These are phyloP conservation scores for Blepharisma stoltei DNA, from an alignment of 73 alveolate genomes.

Conservation along the genomic window DNA sequence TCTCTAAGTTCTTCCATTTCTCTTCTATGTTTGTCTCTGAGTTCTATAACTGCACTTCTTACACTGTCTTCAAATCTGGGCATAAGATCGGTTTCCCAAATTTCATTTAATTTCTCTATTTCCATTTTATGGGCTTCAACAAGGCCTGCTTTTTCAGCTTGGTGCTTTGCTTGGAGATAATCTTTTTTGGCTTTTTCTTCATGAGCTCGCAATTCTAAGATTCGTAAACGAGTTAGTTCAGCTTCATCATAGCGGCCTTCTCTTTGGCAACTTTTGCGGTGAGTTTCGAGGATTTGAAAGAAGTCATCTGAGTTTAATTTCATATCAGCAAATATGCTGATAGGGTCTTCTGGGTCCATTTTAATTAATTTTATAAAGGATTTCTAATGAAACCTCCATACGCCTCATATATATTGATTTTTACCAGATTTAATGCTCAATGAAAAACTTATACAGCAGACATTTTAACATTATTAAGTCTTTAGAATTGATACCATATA, in stretches of 20 bases:
- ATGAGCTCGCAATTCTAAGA: constrained; percentile 18
- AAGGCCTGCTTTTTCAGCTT: constrained; percentile 17
- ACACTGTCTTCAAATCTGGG: constrained; percentile 28
- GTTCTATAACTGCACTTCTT: not conserved
- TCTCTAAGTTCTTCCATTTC: constrained; percentile 26
- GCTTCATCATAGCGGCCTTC: constrained; percentile 36
- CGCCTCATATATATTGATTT: too few relatives aligned
- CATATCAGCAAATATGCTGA: constrained; percentile 27
- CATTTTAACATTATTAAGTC: too few relatives aligned
- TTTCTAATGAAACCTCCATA: too few relatives aligned
- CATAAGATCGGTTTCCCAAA: constrained; percentile 21
- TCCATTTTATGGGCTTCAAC: constrained; percentile 30
- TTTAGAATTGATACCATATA: too few relatives aligned
- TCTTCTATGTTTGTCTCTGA: constrained; percentile 21
- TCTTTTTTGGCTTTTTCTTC: constrained; percentile 28
- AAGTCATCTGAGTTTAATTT: constrained; percentile 24
- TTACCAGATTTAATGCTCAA: too few relatives aligned
- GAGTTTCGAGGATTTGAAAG: constrained; percentile 29
- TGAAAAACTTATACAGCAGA: too few relatives aligned
- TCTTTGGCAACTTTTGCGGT: constrained; percentile 32
- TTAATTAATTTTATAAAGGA: not conserved
- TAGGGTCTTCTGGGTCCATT: constrained; percentile 29
- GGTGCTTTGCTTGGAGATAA: not conserved
- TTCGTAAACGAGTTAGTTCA: constrained; percentile 25
- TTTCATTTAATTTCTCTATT: constrained; percentile 4